A percentile compares a stretch with the other conserved stretches of the same genome.
Conservation (phyloP, 352 stramenopile species). For the Stramenopiles sp. region DNA sequence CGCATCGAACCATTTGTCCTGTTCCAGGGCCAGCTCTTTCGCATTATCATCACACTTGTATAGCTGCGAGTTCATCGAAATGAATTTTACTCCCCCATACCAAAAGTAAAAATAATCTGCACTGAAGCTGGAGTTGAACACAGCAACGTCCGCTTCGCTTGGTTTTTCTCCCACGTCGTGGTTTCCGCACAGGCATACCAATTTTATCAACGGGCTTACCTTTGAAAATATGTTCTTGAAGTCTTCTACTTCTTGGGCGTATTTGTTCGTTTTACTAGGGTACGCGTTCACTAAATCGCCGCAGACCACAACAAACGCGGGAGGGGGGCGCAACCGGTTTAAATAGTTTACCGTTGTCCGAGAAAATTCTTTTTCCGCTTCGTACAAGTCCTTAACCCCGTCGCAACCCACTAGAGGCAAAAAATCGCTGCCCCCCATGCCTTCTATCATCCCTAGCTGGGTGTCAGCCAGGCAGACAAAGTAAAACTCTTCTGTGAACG, state of each 20-base stretch:
- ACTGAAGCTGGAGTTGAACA: constrained; percentile 11
- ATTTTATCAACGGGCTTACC: constrained; percentile 12
- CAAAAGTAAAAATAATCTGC: constrained; percentile 17
- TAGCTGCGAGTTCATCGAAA: constrained; percentile 15
- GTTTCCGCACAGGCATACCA: constrained; percentile 17
- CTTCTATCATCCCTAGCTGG: constrained; percentile 25
- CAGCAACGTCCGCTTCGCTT: background rate
- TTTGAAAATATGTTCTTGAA: constrained; percentile 20
- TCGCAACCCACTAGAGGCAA: background rate
- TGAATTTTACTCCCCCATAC: constrained; percentile 12
- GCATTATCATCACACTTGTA: constrained; percentile 12
- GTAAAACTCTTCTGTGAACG: constrained; percentile 12
- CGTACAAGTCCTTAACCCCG: constrained; percentile 15
- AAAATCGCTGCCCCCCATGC: background rate
- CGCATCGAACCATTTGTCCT: background rate
- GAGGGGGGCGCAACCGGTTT: constrained; percentile 20
- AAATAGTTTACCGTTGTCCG: constrained; percentile 20
- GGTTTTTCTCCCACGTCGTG: constrained; percentile 16
- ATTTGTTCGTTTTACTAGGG: constrained; percentile 16
- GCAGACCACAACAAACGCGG: constrained; percentile 24
- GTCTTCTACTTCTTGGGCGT: constrained; percentile 17
- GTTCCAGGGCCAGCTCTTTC: background rate
- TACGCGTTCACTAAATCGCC: constrained; percentile 24
- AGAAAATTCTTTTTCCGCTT: constrained; percentile 22
- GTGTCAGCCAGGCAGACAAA: constrained; percentile 25